phyloP scores from a whole-genome alignment of 2,329 filamentous ascomycete genomes.

The Colletotrichum nymphaeae region DNA sequence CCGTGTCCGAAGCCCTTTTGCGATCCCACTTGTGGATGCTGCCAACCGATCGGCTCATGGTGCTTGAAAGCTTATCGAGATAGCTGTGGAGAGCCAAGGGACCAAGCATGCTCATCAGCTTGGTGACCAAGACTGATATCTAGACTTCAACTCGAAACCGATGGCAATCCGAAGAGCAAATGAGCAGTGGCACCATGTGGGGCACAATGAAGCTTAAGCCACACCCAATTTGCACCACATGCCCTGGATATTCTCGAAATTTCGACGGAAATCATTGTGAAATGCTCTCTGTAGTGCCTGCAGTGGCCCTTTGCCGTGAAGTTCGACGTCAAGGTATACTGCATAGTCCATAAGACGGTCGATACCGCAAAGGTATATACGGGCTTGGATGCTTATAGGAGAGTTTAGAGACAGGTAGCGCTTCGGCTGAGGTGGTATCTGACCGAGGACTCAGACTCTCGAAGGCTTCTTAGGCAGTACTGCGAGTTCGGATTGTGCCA shows the following conservation, averaged over 20 bases:
- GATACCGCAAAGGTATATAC: background rate
- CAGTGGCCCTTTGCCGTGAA: background rate
- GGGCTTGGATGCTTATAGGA: no score
- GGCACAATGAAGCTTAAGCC: slow-evolving; percentile 25
- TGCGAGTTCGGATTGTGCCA: background rate
- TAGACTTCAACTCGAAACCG: background rate
- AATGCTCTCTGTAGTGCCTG: background rate
- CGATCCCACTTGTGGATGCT: background rate
- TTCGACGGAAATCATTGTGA: slow-evolving; percentile 1
- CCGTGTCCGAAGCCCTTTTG: background rate
- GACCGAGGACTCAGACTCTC: background rate
- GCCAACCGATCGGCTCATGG: slow-evolving; percentile 9
- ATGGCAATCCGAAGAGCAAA: slow-evolving; percentile 5
- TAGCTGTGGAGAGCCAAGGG: background rate
- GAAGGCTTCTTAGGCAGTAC: background rate
- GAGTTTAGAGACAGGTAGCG: background rate
- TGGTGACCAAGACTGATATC: background rate
- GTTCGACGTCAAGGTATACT: background rate
- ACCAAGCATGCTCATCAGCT: background rate
- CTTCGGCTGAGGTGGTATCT: background rate
- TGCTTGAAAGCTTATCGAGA: background rate
- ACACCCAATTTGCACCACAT: slow-evolving; percentile 32
- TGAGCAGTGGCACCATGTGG: slow-evolving; percentile 18
- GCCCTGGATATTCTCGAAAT: background rate
- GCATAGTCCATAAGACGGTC: background rate